phyloP scores from a whole-genome alignment of 352 stramenopile genomes.

The Pythium rhizo-oryzae region DNA sequence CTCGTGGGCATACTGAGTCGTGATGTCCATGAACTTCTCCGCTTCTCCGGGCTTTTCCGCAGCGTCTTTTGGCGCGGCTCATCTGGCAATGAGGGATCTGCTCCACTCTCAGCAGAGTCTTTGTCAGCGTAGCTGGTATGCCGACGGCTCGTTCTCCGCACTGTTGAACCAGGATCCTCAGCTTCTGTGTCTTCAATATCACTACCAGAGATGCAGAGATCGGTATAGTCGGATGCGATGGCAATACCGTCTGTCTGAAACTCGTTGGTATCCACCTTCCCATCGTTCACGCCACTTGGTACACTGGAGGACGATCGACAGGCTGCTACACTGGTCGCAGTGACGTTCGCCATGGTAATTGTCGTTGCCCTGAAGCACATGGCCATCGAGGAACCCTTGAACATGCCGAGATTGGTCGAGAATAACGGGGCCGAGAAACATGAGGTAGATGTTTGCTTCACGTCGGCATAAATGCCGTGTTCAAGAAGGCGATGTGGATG shows the following conservation, averaged over 20 bases:
- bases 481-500: slow-evolving; percentile 85
- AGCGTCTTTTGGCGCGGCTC: not conserved
- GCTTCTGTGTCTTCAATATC: slow-evolving; percentile 10
- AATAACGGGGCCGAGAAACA: slow-evolving; percentile 49
- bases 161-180: slow-evolving; percentile 2
- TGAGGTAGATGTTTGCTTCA: slow-evolving; percentile 62
- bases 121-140: not conserved
- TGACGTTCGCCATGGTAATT: slow-evolving; percentile 25
- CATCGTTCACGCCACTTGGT: no score
- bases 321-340: slow-evolving; percentile 8
- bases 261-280: not conserved
- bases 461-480: slow-evolving; percentile 88
- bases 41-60: not conserved
- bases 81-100: not conserved
- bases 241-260: not conserved
- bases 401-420: slow-evolving; percentile 29
- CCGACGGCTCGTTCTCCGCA: slow-evolving; percentile 10
- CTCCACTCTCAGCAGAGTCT: not conserved
- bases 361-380: slow-evolving; percentile 63
- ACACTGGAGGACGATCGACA: not conserved
- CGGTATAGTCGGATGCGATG: not conserved
- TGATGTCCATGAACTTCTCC: slow-evolving; percentile 4
- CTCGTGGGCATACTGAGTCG: slow-evolving; percentile 8
- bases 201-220: not conserved
- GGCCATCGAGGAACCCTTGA: slow-evolving; percentile 48